Evolutionary conservation across 1,139 yeast species (phyloP), one percentile per base, ranked within the genome.

Genomic region (Nakaseomyces delphensis): DNA sequence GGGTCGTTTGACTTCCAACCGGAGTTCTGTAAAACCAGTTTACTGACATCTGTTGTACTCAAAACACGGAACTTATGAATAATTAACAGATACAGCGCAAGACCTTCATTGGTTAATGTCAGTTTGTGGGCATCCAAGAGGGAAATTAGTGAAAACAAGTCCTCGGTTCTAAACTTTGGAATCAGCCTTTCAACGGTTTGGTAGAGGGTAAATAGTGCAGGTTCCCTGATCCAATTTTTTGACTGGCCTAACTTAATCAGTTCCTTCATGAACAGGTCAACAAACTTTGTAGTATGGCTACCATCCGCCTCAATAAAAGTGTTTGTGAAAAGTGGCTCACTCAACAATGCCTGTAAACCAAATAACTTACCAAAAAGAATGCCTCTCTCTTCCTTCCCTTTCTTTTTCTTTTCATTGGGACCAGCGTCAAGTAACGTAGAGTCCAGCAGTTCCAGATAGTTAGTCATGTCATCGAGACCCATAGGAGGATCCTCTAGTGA

Each of bases 171-270:
- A 24, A 46, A 42, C 19, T 48, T 47, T 0, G 59, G 51, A n/a
- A 57, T 45, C 11, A 69, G 50, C 31, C 61, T 55, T 20, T 58
- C 53, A 6, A 76, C 47, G 9, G 82, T 70, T 43, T 76, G 79
- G 51, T 75, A 76, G 40, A 89, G 67, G 1, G 94, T 80, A 56
- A 72, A 83, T 50, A 84, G 69, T 36, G 87, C 73, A 4, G 94
- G 77, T 63, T 89, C 96, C 47, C 95, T 69, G 38, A 89, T 73
- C 97, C 97, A 89, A 2, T 86, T 74, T 60, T 89, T 89, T 25
- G 66, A 54, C 21, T 68, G 60, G 0, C 94, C 74, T 45, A 89
- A 67, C 19, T 73, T 76, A n/a, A 84, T 61, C 32, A 83, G 57
- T 28, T 67, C 60, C 5, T 68, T 65, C 21, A 74, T 65, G 48